A percentile compares a stretch with the other conserved stretches of the same genome.
Evolutionary conservation across 2,329 filamentous ascomycete genomes (phyloP).

Genomic region (Triangularia setosa): DNA sequence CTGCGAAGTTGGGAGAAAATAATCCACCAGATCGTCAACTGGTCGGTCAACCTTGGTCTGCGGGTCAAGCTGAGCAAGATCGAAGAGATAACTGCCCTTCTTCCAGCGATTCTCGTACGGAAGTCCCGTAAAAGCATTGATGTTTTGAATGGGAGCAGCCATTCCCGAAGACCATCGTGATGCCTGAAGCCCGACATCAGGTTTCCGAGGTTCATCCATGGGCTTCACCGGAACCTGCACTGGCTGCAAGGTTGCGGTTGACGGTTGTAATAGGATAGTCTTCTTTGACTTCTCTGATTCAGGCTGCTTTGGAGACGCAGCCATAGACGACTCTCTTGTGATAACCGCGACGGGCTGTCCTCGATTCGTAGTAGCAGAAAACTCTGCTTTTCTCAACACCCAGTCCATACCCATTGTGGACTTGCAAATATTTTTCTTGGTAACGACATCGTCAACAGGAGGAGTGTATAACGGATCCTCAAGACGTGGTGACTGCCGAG

Average conservation of each 20-base stretch:
- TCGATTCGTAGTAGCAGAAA: not conserved
- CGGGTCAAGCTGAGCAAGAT: constrained; percentile 15
- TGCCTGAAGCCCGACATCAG: constrained; percentile 9
- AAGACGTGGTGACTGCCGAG: not conserved
- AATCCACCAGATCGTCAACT: constrained; percentile 9
- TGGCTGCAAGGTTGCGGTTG: not conserved
- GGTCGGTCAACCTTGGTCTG: not conserved
- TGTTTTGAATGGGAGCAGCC: constrained; percentile 6
- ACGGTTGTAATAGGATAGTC: not conserved
- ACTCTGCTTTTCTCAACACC: constrained; percentile 4
- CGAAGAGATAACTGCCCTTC: constrained; percentile 8
- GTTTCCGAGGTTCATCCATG: not conserved
- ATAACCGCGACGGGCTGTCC: not conserved
- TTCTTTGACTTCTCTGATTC: not conserved
- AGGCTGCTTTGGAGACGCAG: not conserved
- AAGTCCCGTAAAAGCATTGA: constrained; percentile 16
- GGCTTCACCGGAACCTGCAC: not conserved
- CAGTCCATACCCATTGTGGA: constrained; percentile 10
- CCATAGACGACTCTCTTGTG: not conserved
- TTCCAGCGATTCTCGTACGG: constrained; percentile 16
- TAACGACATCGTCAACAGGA: not conserved
- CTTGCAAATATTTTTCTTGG: not conserved
- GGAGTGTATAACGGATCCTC: not conserved
- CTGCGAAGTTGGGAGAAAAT: constrained; percentile 8
- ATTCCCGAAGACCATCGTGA: constrained; percentile 12